Evolutionary conservation across 305 asterid species (phyloP), one percentile per base, ranked within the genome.

Genomic region (Caryopteris hybrid): DNA sequence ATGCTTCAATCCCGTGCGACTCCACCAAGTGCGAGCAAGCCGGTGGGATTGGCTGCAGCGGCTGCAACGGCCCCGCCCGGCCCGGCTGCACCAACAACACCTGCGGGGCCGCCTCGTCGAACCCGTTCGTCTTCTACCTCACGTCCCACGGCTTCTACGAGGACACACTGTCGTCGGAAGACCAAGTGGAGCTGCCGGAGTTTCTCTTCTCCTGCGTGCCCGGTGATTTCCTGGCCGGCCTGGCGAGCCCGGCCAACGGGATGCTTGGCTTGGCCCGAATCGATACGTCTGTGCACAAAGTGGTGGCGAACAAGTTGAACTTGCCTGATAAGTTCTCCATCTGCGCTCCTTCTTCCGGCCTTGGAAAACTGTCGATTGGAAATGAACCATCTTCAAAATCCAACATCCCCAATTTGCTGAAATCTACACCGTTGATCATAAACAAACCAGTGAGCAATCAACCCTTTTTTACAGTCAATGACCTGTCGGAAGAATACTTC

Each of bases 71-170:
- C 42, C 68, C 83, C 7, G 53, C 48, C 17, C 73, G 85, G 10
- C 85, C 83, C 27, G 81, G 83, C 29, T 81, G 85, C 81, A 56
- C 74, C 46, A 81, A 81, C 69, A 58, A 81, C 73, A 81, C 83
- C 0, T 81, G 81, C 25, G 77, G 74, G 22, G 46, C 83, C 47
- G 12, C 71, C 1, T 57, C 79, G 1, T 75, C 20, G 29, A 81
- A 78, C 55, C 86, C 86, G 0, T 81, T 47, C 66, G 29, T 43
- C 20, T 46, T 25, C 23, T 45, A 58, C 10, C 36, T 78, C 34
- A 56, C 72, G 21, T 11, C 76, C 8, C 25, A 66, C 3, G 83
- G 83, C 2, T 62, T 54, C 25, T 75, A 14, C 13, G 71, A 78
- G 46, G 83, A 81, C 45, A 78, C 77, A 0, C 8, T 81, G 12